Evolutionary conservation across 129 eudicot genomes (phyloP), one percentile per base, ranked within the genome.

Genomic region (Arctium minus): DNA sequence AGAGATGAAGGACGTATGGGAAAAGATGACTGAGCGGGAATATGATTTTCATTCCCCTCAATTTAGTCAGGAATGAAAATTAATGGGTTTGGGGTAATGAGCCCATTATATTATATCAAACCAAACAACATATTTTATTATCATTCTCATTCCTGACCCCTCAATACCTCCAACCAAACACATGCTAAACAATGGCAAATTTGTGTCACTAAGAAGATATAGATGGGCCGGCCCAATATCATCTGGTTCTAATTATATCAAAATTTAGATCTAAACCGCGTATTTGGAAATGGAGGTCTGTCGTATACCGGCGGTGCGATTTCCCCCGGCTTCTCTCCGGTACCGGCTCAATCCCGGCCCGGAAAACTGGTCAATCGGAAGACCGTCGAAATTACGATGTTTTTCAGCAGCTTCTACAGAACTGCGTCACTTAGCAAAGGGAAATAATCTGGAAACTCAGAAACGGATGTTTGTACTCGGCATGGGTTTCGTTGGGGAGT

Each of bases 401-500:
- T 37, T 72, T 18, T 22, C 65, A 68, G 73, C 65, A 78, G 75
- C 76, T 38, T 77, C 76, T 31, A 38, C 83, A 56, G 81, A 74
- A 73, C 15, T 53, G 36, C 32, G 68, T 35, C 77, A 44, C 76
- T 64, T 32, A 69, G 42, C 73, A 18, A 76, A 42, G 30, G 72
- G 65, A 67, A 36, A 6, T 44, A 56, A 82, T 40, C 12, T 75
- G 32, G 77, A 35, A 75, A 50, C 67, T 75, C 68, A 65, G 48
- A 85, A 89, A 77, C 90, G 85, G 50, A 91, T 95, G 97, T 92
- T 95, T 80, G 87, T 95, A 50, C 91, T 92, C 17, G 98, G 98
- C 33, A 87, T 92, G 91, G 98, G 98, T 82, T 95, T 79, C 81
- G 98, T 92, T 12, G 98, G 97, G 18, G 84, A 91, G 27, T 95